These are phyloP conservation scores for Fusarium anthophilum DNA, from an alignment of 2,329 filamentous ascomycete species.

Conservation along the genomic window DNA sequence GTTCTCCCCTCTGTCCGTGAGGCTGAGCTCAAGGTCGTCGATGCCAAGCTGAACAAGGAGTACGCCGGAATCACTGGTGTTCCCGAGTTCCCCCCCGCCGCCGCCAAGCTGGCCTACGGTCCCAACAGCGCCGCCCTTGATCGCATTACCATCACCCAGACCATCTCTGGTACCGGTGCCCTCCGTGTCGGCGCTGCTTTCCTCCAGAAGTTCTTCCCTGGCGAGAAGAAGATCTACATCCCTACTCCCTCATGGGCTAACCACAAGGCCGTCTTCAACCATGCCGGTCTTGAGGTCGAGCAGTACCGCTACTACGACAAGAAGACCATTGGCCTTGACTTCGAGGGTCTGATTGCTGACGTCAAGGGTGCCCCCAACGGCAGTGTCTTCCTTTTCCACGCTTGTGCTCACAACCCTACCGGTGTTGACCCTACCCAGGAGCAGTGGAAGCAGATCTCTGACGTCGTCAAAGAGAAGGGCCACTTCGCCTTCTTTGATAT, in stretches of 20 bases:
- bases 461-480: constrained; percentile 82
- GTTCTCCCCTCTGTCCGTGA: constrained; percentile 92
- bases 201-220: constrained; percentile 89
- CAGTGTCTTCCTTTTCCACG: constrained; percentile 93
- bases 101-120: constrained; percentile 91
- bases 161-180: constrained; percentile 97
- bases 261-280: constrained; percentile 95
- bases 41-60: constrained; percentile 88
- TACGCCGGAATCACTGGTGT: constrained; percentile 98
- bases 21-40: constrained; percentile 87
- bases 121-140: constrained; percentile 78
- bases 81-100: constrained; percentile 91
- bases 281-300: constrained; percentile 89
- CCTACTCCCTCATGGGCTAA: constrained; percentile 97
- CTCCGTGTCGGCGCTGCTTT: constrained; percentile 95
- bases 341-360: constrained; percentile 90
- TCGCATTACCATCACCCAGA: constrained; percentile 92
- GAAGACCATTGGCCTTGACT: constrained; percentile 97
- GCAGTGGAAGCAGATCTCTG: constrained; percentile 92
- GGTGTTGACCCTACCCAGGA: constrained; percentile 91
- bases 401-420: constrained; percentile 97
- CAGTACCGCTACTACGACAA: constrained; percentile 99
- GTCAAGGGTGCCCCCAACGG: constrained; percentile 87
- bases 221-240: constrained; percentile 95
- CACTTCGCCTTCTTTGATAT: constrained; percentile 99